A percentile compares a stretch with the other conserved stretches of the same genome.
These are phyloP conservation scores for Lachnellula suecica DNA, from an alignment of 2,329 filamentous ascomycete genomes.

Conservation along the genomic window DNA sequence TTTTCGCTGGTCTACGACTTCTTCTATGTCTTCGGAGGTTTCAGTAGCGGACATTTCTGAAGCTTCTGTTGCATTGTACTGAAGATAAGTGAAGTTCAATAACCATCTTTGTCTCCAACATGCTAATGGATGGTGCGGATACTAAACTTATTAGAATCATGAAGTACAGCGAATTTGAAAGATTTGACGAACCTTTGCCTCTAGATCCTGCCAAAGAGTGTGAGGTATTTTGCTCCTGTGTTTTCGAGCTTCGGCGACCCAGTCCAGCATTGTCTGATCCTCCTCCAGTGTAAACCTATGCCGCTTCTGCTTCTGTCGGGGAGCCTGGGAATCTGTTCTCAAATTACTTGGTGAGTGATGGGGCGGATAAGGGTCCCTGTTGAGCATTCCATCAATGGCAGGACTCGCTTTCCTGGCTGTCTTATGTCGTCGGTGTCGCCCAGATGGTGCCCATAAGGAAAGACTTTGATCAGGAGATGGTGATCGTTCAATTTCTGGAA, in stretches of 20 bases:
- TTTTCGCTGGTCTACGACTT: neutral
- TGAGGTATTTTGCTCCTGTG: constrained; percentile 6
- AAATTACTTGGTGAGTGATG: neutral
- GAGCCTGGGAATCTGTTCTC: constrained; percentile 16
- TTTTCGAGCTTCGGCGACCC: constrained; percentile 14
- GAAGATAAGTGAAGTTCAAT: constrained; percentile 16
- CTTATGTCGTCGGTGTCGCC: constrained; percentile 7
- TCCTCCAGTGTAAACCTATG: constrained; percentile 15
- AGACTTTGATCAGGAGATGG: constrained; percentile 23
- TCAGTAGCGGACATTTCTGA: constrained; percentile 2
- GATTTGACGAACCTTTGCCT: constrained; percentile 16
- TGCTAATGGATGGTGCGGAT: constrained; percentile 18
- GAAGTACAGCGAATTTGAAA: neutral
- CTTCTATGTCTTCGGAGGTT: neutral
- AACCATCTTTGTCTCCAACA: constrained; percentile 19
- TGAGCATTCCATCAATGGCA: neutral
- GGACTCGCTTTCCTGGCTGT: neutral
- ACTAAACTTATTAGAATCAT: constrained; percentile 13
- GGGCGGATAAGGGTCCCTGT: no score
- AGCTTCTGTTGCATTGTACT: constrained; percentile 7
- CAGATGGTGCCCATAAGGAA: constrained; percentile 31
- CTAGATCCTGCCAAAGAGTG: constrained; percentile 24
- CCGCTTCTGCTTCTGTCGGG: constrained; percentile 1
- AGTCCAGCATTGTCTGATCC: constrained; percentile 26
- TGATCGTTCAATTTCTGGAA: constrained; percentile 21